phyloP scores from a whole-genome alignment of 2,329 filamentous ascomycete genomes.

The Emmonsiellopsis sp. region DNA sequence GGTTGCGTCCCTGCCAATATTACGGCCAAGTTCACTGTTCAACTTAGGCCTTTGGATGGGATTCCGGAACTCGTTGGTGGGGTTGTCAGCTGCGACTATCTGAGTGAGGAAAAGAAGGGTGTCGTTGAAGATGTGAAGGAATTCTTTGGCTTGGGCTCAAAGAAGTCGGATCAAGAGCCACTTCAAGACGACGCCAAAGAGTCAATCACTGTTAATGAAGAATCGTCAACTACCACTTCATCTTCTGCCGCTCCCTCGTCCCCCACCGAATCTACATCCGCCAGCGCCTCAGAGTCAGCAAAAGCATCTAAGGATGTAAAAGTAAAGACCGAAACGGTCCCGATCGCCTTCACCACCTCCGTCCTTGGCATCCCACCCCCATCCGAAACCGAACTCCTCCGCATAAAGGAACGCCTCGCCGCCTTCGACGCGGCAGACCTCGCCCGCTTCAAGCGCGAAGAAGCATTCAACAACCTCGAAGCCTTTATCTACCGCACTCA shows the following conservation, averaged over 20 bases:
- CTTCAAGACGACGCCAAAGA: constrained; percentile 52
- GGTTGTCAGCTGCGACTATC: constrained; percentile 76
- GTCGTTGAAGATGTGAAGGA: constrained; percentile 94
- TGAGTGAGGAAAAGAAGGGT: constrained; percentile 61
- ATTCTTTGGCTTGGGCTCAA: constrained; percentile 86
- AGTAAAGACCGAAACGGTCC: constrained; percentile 44
- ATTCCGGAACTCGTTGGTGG: constrained; percentile 70
- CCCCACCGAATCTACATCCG: constrained; percentile 40
- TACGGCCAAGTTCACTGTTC: constrained; percentile 68
- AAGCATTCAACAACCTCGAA: constrained; percentile 87
- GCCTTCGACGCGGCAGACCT: constrained; percentile 82
- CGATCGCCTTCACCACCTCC: constrained; percentile 42
- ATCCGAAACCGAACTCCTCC: constrained; percentile 29
- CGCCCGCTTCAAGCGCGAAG: constrained; percentile 67
- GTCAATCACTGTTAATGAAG: constrained; percentile 36
- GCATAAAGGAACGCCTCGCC: constrained; percentile 62
- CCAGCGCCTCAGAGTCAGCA: constrained; percentile 36
- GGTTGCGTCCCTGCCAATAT: constrained; percentile 70
- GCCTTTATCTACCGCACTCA: constrained; percentile 82
- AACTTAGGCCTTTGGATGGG: constrained; percentile 63
- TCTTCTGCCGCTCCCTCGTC: constrained; percentile 27
- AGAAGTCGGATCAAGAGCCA: constrained; percentile 71
- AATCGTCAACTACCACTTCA: constrained; percentile 38
- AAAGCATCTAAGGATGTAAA: constrained; percentile 30
- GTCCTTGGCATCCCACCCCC: constrained; percentile 34